Evolutionary conservation across 2,329 filamentous ascomycete species (phyloP).

Genomic region (Colletotrichum higginsianum): DNA sequence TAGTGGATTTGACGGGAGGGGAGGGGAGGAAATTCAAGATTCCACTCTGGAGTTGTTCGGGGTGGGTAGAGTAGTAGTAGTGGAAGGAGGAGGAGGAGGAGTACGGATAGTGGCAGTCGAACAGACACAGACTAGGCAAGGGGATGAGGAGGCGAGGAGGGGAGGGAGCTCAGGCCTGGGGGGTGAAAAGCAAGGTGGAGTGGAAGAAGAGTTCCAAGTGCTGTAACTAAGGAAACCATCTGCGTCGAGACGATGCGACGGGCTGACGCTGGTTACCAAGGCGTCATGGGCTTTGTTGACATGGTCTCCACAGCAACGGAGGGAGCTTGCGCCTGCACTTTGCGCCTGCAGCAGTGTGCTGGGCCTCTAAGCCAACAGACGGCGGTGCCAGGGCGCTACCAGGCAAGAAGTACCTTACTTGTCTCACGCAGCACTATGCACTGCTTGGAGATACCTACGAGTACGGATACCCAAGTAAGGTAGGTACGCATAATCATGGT

Average conservation of each 20-base stretch:
- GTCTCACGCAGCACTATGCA: too few species aligned
- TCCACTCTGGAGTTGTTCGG: conserved; percentile 40
- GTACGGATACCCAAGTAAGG: too few species aligned
- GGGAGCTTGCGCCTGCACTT: conserved; percentile 1
- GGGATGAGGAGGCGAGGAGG: neutral
- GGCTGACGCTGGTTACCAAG: conserved; percentile 45
- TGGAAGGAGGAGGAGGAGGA: conserved; percentile 28
- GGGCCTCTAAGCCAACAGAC: neutral
- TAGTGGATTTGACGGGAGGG: conserved; percentile 41
- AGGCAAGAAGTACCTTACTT: neutral
- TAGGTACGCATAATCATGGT: too few species aligned
- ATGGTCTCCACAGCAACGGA: conserved; percentile 53
- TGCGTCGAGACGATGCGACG: conserved; percentile 26
- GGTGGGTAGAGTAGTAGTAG: conserved; percentile 40
- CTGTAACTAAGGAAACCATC: conserved; percentile 47
- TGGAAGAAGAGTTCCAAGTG: conserved; percentile 29
- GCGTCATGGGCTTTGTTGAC: conserved; percentile 51
- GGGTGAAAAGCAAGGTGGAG: conserved; percentile 21
- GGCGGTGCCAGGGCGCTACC: neutral
- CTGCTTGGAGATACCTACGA: too few species aligned
- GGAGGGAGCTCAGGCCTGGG: conserved; percentile 35
- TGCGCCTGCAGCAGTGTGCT: conserved; percentile 3
- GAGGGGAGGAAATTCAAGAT: conserved; percentile 43
- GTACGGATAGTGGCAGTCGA: conserved; percentile 16
- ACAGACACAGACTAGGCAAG: conserved; percentile 13